Conservation (phyloP, 2,329 filamentous ascomycete species). For the Dothistroma septosporum region DNA sequence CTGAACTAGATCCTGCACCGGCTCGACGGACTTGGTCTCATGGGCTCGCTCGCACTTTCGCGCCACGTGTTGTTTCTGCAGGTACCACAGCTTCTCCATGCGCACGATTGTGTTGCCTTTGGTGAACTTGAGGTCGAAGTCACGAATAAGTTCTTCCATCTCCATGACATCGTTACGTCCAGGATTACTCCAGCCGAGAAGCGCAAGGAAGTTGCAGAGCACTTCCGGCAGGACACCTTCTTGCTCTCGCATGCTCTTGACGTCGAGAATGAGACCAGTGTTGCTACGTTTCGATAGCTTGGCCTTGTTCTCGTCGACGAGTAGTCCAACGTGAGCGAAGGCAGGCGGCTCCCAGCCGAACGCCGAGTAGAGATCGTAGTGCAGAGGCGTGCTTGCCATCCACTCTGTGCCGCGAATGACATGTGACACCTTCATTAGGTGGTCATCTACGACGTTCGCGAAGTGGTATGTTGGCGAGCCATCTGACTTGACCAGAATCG, state of each 20-base stretch:
- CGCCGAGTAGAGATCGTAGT: conserved; percentile 54
- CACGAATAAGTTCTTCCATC: conserved; percentile 63
- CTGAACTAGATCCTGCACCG: conserved; percentile 37
- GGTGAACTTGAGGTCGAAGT: conserved; percentile 85
- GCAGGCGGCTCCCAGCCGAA: conserved; percentile 47
- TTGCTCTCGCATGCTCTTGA: conserved; percentile 53
- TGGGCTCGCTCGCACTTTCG: conserved; percentile 46
- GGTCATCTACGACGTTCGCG: conserved; percentile 94
- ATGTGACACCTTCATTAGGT: conserved; percentile 91
- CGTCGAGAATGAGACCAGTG: conserved; percentile 50
- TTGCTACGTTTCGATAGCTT: conserved; percentile 71
- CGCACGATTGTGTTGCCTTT: conserved; percentile 83
- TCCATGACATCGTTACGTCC: conserved; percentile 66
- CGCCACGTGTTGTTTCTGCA: conserved; percentile 68
- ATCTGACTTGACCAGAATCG: conserved; percentile 85
- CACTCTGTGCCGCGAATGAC: conserved; percentile 94
- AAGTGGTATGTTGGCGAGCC: conserved; percentile 94
- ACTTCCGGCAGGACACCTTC: conserved; percentile 60
- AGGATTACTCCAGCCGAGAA: conserved; percentile 77
- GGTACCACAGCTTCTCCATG: conserved; percentile 71
- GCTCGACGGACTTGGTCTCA: conserved; percentile 30
- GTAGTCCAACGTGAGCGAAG: conserved; percentile 49
- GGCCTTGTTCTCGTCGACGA: conserved; percentile 46
- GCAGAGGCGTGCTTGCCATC: conserved; percentile 87
- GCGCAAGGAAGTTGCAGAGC: conserved; percentile 74